Conservation (phyloP, 2,329 filamentous ascomycete genomes). For the Apiospora aurea region DNA sequence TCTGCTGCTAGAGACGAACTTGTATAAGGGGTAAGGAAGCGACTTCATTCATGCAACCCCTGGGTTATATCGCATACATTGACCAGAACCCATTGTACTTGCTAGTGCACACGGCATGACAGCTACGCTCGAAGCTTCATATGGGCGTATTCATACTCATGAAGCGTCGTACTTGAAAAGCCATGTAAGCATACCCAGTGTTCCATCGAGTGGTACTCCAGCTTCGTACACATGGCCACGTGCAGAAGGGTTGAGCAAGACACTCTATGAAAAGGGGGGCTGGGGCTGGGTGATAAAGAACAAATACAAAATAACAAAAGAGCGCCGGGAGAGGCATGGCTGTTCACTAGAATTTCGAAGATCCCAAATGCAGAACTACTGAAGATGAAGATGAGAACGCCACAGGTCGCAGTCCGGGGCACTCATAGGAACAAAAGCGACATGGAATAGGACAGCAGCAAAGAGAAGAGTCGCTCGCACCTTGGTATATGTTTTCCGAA, state of each 20-base stretch:
- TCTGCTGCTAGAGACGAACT: not conserved
- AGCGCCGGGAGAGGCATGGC: not conserved
- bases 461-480: not conserved
- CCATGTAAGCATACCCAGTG: not conserved
- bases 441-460: not conserved
- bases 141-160: not conserved
- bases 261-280: not conserved
- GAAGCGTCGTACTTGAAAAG: not conserved
- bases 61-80: not conserved
- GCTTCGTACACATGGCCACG: not conserved
- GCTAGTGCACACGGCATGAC: not conserved
- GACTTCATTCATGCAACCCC: not conserved
- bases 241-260: not conserved
- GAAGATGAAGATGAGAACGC: not conserved
- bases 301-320: not conserved
- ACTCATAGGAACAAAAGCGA: not conserved
- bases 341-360: not conserved
- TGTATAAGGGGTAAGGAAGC: not conserved
- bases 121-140: not conserved
- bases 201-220: not conserved
- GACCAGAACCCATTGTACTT: not conserved
- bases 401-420: not conserved
- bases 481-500: not conserved
- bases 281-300: not conserved
- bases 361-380: not conserved